phyloP scores from a whole-genome alignment of 1,139 yeast species.

The Blastobotrys raffinosifermentans region DNA sequence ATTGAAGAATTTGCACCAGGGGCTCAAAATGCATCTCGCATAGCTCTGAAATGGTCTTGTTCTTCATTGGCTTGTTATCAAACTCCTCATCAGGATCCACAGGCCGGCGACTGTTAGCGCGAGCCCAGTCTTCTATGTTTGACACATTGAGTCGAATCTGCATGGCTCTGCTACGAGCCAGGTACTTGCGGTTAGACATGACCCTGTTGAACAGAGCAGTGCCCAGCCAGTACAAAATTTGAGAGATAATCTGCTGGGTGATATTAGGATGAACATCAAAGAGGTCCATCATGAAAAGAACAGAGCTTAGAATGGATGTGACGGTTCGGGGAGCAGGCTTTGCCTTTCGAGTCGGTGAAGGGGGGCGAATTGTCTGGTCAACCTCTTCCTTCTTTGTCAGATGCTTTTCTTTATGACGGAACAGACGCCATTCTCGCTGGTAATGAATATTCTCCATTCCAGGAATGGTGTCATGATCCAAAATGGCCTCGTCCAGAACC shows the following conservation, averaged over 20 bases:
- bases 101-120: conserved; percentile 64
- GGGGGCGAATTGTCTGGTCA: conserved; percentile 59
- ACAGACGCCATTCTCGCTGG: conserved; percentile 40
- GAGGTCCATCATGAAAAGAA: conserved; percentile 75
- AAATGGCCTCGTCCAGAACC: conserved; percentile 35
- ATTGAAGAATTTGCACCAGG: conserved; percentile 73
- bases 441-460: conserved; percentile 38
- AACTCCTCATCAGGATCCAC: conserved; percentile 33
- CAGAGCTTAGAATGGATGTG: conserved; percentile 82
- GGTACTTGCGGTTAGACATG: conserved; percentile 56
- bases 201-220: conserved; percentile 68
- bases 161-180: conserved; percentile 79
- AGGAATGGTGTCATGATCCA: conserved; percentile 41
- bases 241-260: conserved; percentile 69
- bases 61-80: conserved; percentile 17
- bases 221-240: conserved; percentile 74
- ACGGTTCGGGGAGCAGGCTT: conserved; percentile 85
- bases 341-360: conserved; percentile 57
- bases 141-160: conserved; percentile 85
- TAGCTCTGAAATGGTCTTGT: conserved; percentile 38
- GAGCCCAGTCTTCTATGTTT: conserved; percentile 86
- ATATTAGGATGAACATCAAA: conserved; percentile 75
- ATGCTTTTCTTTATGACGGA: conserved; percentile 28
- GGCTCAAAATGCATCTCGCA: conserved; percentile 68
- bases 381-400: conserved; percentile 47